Conservation (phyloP, 352 stramenopile species). For the Phytophthora sp. region DNA sequence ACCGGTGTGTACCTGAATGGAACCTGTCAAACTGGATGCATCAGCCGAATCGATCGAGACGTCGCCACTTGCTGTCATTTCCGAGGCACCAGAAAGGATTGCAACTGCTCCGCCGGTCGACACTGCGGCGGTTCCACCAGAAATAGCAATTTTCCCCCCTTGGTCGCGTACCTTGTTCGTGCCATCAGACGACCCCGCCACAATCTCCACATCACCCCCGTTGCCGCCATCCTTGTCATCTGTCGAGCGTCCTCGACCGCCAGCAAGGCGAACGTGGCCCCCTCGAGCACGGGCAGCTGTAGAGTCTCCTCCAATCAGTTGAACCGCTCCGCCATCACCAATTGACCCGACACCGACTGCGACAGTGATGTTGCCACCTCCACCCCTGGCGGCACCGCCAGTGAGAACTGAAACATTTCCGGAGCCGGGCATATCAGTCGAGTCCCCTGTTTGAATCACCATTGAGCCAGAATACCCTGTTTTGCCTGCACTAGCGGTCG, state of each 20-base stretch:
- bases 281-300: conserved; percentile 46
- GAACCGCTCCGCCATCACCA: conserved; percentile 61
- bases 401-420: conserved; percentile 75
- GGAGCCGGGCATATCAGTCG: conserved; percentile 52
- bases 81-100: conserved; percentile 50
- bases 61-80: conserved; percentile 47
- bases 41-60: conserved; percentile 47
- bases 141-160: conserved; percentile 45
- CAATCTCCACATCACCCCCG: conserved; percentile 57
- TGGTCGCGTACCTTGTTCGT: conserved; percentile 44
- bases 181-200: conserved; percentile 51
- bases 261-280: conserved; percentile 52
- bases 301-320: conserved; percentile 51
- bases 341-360: conserved; percentile 47
- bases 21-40: conserved; percentile 38
- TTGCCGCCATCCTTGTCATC: conserved; percentile 67
- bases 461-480: conserved; percentile 77
- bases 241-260: conserved; percentile 47
- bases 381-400: conserved; percentile 51
- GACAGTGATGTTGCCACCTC: conserved; percentile 69
- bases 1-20: conserved; percentile 43
- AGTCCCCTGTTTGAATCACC: conserved; percentile 65
- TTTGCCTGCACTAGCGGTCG: conserved; percentile 64
- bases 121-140: conserved; percentile 45
- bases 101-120: conserved; percentile 53